Percentiles rank a stretch among this genome's conserved stretches.
These are phyloP conservation scores for Lipomyces yarrowii DNA, from an alignment of 1,139 yeast species.

Conservation along the genomic window DNA sequence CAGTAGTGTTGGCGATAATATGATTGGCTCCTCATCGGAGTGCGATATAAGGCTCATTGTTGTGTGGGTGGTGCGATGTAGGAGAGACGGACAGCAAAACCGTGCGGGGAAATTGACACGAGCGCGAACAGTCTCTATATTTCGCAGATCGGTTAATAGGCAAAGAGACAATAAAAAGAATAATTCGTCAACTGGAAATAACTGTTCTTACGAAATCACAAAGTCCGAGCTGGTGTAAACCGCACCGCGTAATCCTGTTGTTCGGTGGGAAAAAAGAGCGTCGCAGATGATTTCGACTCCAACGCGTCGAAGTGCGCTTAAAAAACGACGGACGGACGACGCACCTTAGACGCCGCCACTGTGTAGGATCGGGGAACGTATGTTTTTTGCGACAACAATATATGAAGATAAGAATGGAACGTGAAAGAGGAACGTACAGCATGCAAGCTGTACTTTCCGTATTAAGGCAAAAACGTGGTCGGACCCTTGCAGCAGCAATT, in stretches of 20 bases:
- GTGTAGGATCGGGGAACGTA: neutral
- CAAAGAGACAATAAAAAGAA: too few species aligned
- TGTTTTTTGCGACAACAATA: neutral
- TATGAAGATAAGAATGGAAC: neutral
- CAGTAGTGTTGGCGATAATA: conserved; percentile 35
- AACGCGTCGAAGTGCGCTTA: neutral
- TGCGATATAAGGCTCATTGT: conserved; percentile 2
- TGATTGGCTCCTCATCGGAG: conserved; percentile 1
- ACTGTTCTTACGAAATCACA: neutral
- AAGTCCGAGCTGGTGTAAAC: neutral
- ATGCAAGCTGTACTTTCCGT: neutral
- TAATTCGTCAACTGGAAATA: neutral
- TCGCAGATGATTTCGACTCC: neutral
- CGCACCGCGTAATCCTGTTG: neutral
- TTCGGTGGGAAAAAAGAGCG: neutral
- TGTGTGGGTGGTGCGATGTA: neutral
- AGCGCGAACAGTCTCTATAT: neutral
- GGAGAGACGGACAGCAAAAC: neutral
- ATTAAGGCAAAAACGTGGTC: neutral
- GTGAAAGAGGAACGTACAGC: neutral
- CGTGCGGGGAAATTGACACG: neutral
- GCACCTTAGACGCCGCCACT: neutral
- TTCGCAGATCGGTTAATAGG: neutral
- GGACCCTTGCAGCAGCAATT: neutral
- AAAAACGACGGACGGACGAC: neutral